Conservation (phyloP, 441 rosid species). For the Flueggea neowawraea region DNA sequence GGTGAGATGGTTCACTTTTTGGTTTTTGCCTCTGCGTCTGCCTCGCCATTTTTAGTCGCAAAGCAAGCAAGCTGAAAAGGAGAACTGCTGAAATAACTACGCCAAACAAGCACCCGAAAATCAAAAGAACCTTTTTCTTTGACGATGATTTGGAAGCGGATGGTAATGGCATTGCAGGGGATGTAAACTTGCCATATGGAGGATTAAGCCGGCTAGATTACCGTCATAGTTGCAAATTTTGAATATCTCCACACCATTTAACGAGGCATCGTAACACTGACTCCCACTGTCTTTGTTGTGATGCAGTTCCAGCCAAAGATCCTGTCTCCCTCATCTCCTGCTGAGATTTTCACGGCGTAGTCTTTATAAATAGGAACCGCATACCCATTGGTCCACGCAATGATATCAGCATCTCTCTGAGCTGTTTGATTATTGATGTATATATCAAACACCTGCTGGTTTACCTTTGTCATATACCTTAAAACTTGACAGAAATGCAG, state of each 20-base stretch:
- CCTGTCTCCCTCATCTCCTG: background rate
- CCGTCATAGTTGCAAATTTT: conserved; percentile 8
- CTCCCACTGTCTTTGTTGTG: background rate
- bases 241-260: conserved; percentile 19
- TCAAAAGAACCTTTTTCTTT: background rate
- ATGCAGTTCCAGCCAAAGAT: conserved; percentile 16
- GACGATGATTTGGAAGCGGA: background rate
- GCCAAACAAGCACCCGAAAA: background rate
- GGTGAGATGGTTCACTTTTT: background rate
- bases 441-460: conserved; percentile 8
- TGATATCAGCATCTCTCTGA: conserved; percentile 1
- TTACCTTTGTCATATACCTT: background rate
- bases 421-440: conserved; percentile 12
- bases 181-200: background rate
- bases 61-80: background rate
- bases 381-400: conserved; percentile 1
- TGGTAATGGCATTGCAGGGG: background rate
- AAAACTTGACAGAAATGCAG: conserved; percentile 16
- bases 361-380: conserved; percentile 12
- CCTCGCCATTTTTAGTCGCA: background rate
- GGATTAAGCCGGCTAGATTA: conserved; percentile 8
- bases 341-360: background rate
- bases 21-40: background rate
- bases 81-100: conserved; percentile 1
- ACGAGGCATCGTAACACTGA: conserved; percentile 1